phyloP scores from a whole-genome alignment of 331 rosid genomes.

The Acacia pycnantha region DNA sequence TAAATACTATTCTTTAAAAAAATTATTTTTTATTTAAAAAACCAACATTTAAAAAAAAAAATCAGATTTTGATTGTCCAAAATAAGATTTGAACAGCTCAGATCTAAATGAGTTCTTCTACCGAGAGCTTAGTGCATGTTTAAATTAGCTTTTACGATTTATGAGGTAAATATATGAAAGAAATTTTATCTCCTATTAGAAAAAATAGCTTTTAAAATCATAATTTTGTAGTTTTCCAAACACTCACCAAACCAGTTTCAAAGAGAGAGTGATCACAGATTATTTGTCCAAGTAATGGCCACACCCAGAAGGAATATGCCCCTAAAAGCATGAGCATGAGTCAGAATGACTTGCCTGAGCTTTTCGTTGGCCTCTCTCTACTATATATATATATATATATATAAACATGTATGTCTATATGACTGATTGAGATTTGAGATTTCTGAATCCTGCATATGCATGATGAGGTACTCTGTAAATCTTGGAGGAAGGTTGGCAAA shows the following conservation, averaged over 20 bases:
- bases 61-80: too few species aligned
- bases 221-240: too few species aligned
- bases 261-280: neutral
- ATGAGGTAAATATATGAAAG: rapidly evolving
- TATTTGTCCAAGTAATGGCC: neutral
- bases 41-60: too few species aligned
- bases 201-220: too few species aligned
- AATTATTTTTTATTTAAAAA: too few species aligned
- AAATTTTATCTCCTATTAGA: rapidly evolving
- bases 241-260: too few species aligned
- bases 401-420: neutral
- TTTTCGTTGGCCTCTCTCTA: neutral
- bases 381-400: too few species aligned
- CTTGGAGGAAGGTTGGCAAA: neutral
- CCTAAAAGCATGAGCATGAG: neutral
- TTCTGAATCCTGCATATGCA: neutral
- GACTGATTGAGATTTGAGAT: neutral
- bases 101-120: too few species aligned
- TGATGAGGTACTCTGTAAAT: neutral
- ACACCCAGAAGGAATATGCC: neutral
- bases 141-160: too few species aligned
- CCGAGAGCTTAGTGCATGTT: too few species aligned
- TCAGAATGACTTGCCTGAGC: neutral
- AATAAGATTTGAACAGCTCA: rapidly evolving
- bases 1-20: too few species aligned